Percentiles rank a stretch among this genome's conserved stretches.
phyloP scores from a whole-genome alignment of 768 basidiomycete genomes.

The Phallus indusiatus region DNA sequence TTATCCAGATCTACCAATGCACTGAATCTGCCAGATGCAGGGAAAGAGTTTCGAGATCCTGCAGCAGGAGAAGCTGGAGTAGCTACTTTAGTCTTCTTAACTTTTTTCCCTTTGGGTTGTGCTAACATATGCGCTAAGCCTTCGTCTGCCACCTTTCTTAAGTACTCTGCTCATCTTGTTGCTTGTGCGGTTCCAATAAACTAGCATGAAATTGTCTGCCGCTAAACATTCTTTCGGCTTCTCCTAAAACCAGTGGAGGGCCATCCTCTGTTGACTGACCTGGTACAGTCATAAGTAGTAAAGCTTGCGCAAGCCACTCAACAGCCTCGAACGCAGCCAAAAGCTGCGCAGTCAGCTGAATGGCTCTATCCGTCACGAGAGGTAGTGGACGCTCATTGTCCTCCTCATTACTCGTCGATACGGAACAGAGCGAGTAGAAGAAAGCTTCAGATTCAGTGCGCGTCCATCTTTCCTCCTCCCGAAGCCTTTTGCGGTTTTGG shows the following conservation, averaged over 20 bases:
- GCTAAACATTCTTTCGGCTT: conserved; percentile 39
- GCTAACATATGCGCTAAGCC: conserved; percentile 41
- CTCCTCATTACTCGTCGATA: neutral
- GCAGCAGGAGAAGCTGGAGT: neutral
- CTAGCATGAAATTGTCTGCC: conserved; percentile 49
- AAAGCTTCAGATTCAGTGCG: conserved; percentile 49
- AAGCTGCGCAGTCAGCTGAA: conserved; percentile 62
- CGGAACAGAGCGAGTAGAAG: conserved; percentile 38
- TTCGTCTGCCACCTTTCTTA: conserved; percentile 40
- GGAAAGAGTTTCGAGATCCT: conserved; percentile 19
- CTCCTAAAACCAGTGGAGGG: conserved; percentile 5
- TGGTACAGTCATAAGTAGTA: conserved; percentile 43
- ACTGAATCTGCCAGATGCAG: conserved; percentile 8
- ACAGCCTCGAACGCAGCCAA: conserved; percentile 50
- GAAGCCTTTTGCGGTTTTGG: conserved; percentile 35
- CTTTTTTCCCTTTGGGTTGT: conserved; percentile 37
- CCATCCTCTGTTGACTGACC: neutral
- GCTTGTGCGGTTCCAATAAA: conserved; percentile 24
- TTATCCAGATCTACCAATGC: conserved; percentile 8
- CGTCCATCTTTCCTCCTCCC: conserved; percentile 63
- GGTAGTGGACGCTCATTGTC: conserved; percentile 16
- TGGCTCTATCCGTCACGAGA: conserved; percentile 10
- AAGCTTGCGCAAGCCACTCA: conserved; percentile 48
- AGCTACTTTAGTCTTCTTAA: conserved; percentile 8
- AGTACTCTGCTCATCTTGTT: conserved; percentile 15